These are phyloP conservation scores for Zalaria sp. DNA, from an alignment of 2,329 filamentous ascomycete genomes.

Conservation along the genomic window DNA sequence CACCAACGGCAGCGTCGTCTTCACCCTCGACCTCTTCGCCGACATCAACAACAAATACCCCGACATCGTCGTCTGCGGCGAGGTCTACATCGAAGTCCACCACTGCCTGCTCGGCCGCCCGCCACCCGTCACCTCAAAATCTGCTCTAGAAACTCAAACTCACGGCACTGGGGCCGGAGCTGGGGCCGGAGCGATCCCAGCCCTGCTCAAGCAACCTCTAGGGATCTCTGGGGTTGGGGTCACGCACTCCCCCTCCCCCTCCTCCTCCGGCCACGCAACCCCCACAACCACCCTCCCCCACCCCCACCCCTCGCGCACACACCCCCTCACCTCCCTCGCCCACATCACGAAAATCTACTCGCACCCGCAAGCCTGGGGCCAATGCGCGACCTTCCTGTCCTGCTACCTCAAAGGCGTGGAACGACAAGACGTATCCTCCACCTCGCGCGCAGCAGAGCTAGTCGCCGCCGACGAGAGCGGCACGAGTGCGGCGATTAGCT, in stretches of 20 bases:
- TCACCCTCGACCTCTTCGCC: constrained; percentile 78
- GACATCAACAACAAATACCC: constrained; percentile 52
- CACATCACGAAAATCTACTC: constrained; percentile 70
- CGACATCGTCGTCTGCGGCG: constrained; percentile 63
- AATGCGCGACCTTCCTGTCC: constrained; percentile 66
- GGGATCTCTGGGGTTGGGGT: no score
- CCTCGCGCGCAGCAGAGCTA: constrained; percentile 70
- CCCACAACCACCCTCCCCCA: constrained; percentile 25
- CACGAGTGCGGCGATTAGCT: constrained; percentile 63
- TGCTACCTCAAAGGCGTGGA: constrained; percentile 60
- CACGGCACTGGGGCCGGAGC: constrained; percentile 1
- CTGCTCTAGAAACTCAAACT: background rate
- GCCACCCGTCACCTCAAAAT: constrained; percentile 1
- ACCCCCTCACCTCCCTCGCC: constrained; percentile 38
- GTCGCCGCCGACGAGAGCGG: constrained; percentile 41
- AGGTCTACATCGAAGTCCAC: constrained; percentile 75
- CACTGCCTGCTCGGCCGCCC: constrained; percentile 63
- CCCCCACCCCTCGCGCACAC: constrained; percentile 12
- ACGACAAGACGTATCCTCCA: constrained; percentile 70
- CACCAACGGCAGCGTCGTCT: constrained; percentile 82
- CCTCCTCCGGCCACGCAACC: constrained; percentile 33
- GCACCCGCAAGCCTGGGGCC: constrained; percentile 90
- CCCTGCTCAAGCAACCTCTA: background rate
- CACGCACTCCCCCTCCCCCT: constrained; percentile 10
- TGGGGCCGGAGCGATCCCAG: background rate